A percentile compares a stretch with the other conserved stretches of the same genome.
These are phyloP conservation scores for Adansonia rubrostipa DNA, from an alignment of 441 rosid species.

Conservation along the genomic window DNA sequence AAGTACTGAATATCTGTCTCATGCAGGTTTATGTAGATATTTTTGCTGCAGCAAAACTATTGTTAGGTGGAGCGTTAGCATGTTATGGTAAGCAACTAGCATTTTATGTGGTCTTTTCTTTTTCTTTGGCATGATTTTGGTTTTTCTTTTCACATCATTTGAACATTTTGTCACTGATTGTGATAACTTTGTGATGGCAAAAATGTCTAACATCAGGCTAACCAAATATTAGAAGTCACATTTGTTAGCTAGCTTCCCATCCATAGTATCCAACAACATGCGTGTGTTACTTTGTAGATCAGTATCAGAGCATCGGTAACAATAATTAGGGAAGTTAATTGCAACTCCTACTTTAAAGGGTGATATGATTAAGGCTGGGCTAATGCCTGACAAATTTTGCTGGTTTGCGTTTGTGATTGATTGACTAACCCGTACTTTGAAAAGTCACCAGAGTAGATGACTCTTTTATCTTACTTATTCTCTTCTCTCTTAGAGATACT, in stretches of 20 bases:
- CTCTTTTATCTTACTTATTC: neutral
- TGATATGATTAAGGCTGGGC: neutral
- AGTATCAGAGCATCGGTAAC: neutral
- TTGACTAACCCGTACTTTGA: neutral
- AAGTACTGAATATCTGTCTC: slow-evolving; percentile 4
- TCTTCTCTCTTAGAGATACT: neutral
- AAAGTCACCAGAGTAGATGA: neutral
- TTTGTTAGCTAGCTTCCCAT: neutral
- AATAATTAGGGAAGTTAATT: slow-evolving; percentile 3
- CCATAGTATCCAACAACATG: neutral
- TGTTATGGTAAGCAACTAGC: slow-evolving; percentile 58
- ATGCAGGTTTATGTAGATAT: slow-evolving; percentile 60
- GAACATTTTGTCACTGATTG: neutral
- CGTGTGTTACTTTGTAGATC: neutral
- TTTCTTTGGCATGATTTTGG: neutral
- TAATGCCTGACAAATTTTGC: neutral
- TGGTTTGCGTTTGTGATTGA: neutral
- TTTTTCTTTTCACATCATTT: neutral
- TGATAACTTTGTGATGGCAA: neutral
- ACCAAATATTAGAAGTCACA: neutral
- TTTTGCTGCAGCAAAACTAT: slow-evolving; percentile 47
- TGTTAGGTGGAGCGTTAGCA: slow-evolving; percentile 63
- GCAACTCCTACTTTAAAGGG: neutral
- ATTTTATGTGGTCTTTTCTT: neutral
- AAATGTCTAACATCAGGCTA: neutral